These are phyloP conservation scores for Leucosporidium creatinivorum DNA, from an alignment of 768 basidiomycete species.

Conservation along the genomic window DNA sequence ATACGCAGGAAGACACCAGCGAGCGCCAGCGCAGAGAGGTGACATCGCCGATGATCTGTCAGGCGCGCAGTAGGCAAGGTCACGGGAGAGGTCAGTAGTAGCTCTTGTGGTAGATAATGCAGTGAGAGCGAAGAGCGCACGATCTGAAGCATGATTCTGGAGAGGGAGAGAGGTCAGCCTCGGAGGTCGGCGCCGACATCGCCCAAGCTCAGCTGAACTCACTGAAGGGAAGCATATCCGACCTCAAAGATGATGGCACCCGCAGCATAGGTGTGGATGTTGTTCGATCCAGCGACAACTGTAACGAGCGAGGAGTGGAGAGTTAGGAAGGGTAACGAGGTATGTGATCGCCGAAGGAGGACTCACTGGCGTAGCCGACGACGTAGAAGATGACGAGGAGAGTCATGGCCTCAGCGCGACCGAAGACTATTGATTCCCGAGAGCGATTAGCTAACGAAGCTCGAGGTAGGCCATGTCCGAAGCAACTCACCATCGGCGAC, in stretches of 20 bases:
- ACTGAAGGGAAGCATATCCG: conserved; percentile 42
- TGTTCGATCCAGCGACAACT: conserved; percentile 37
- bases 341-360: not conserved
- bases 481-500: conserved; percentile 49
- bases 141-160: not conserved
- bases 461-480: too few relatives aligned
- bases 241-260: conserved; percentile 36
- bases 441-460: too few relatives aligned
- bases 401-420: conserved; percentile 58
- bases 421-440: conserved; percentile 45
- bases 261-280: conserved; percentile 38
- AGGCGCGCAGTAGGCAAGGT: not conserved
- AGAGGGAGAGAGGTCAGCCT: not conserved
- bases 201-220: conserved; percentile 42
- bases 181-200: not conserved
- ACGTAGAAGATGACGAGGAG: conserved; percentile 57
- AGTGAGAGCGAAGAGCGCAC: conserved; percentile 2
- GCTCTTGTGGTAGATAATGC: too few relatives aligned
- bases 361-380: conserved; percentile 50
- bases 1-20: conserved; percentile 28
- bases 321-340: not conserved
- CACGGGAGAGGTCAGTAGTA: not conserved
- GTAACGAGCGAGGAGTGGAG: not conserved
- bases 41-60: conserved; percentile 44
- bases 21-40: conserved; percentile 45